phyloP scores from a whole-genome alignment of 1,139 yeast species.

The Candida neerlandica region DNA sequence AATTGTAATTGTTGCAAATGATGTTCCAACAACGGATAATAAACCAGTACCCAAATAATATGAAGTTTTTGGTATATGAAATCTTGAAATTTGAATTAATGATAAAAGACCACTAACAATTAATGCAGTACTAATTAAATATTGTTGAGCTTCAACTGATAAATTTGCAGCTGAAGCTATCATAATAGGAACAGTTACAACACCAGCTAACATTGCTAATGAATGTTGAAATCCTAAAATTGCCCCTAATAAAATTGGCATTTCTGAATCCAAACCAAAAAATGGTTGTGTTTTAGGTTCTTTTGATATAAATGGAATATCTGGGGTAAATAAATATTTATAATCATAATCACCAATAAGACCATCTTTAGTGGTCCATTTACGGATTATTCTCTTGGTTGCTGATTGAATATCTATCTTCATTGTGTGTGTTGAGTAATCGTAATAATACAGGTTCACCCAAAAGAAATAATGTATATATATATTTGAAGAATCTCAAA shows the following conservation, averaged over 20 bases:
- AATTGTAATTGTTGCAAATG: constrained; percentile 84
- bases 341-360: constrained; percentile 84
- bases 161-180: constrained; percentile 66
- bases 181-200: constrained; percentile 81
- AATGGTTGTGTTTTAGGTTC: constrained; percentile 56
- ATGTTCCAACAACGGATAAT: constrained; percentile 85
- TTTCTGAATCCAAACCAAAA: constrained; percentile 73
- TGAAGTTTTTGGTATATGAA: constrained; percentile 70
- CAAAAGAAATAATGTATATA: no score
- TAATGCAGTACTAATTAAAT: constrained; percentile 75
- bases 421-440: no score
- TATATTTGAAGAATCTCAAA: not conserved
- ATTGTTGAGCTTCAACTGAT: constrained; percentile 51
- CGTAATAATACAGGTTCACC: no score
- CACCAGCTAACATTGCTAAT: constrained; percentile 88
- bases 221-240: constrained; percentile 85
- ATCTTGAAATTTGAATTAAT: constrained; percentile 74
- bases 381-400: constrained; percentile 32
- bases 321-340: constrained; percentile 76
- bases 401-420: constrained; percentile 17
- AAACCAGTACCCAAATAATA: constrained; percentile 86
- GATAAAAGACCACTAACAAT: constrained; percentile 78
- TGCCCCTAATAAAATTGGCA: constrained; percentile 77
- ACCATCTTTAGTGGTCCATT: constrained; percentile 73
- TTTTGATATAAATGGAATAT: constrained; percentile 63